Evolutionary conservation across 1,284 basidiomycete species (phyloP).

Genomic region (Ustilago tritici): DNA sequence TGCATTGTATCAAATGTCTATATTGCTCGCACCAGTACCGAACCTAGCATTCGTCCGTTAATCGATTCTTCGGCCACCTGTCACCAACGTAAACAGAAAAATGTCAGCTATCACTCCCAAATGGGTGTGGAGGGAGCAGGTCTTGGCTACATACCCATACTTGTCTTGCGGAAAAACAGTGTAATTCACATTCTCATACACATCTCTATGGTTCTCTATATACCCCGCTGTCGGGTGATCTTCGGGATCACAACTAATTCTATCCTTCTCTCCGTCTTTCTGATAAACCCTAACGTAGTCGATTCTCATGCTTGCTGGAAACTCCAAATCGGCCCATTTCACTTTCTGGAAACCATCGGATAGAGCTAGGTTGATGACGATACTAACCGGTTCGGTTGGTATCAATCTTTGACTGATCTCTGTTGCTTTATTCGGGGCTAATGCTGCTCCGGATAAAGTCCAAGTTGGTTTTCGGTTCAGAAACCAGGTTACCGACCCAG

Average conservation of each 20-base stretch:
- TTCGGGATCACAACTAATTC: conserved; percentile 58
- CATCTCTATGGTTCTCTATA: conserved; percentile 60
- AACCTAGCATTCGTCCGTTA: conserved; percentile 39
- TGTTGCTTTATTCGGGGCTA: conserved; percentile 33
- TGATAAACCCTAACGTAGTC: conserved; percentile 64
- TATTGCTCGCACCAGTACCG: background rate
- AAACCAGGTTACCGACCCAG: conserved; percentile 63
- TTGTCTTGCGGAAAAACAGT: conserved; percentile 24
- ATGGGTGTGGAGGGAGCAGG: background rate
- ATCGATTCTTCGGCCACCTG: conserved; percentile 58
- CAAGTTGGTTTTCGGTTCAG: conserved; percentile 63
- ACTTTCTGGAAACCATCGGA: conserved; percentile 60
- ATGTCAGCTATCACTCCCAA: conserved; percentile 6
- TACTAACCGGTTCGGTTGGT: conserved; percentile 60
- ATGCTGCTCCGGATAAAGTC: conserved; percentile 44
- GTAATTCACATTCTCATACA: conserved; percentile 63
- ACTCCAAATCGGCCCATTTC: conserved; percentile 56
- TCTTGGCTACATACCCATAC: conserved; percentile 21
- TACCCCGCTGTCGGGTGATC: conserved; percentile 66
- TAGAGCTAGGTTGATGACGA: conserved; percentile 62
- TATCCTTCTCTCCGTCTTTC: conserved; percentile 33
- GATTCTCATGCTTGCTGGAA: conserved; percentile 71
- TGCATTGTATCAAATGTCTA: no score
- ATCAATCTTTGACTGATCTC: conserved; percentile 59
- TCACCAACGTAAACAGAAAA: conserved; percentile 32